Evolutionary conservation across 1,284 basidiomycete genomes (phyloP).

Genomic region (Naganishia cerealis): DNA sequence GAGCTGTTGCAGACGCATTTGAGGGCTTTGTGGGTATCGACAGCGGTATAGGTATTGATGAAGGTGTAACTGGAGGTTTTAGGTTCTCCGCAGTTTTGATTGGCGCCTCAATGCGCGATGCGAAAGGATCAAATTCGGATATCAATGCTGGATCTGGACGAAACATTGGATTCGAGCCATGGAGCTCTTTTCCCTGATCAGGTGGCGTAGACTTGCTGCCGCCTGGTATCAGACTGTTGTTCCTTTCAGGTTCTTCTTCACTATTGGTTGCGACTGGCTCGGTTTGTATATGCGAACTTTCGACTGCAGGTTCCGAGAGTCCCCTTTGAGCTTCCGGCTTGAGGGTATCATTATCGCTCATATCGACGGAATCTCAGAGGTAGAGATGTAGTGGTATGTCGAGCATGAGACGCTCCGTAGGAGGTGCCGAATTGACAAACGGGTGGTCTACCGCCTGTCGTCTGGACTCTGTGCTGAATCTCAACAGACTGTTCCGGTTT

Average conservation of each 20-base stretch:
- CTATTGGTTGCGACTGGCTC: not conserved
- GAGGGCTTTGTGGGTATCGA: not conserved
- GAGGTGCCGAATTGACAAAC: not conserved
- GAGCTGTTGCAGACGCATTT: not conserved
- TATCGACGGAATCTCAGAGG: not conserved
- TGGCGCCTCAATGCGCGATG: conserved; percentile 38
- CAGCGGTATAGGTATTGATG: not conserved
- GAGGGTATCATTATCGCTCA: not conserved
- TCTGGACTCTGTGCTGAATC: no score
- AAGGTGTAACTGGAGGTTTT: not conserved
- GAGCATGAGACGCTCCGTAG: not conserved
- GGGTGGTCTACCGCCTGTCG: not conserved
- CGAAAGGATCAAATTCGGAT: conserved; percentile 51
- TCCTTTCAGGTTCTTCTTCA: not conserved
- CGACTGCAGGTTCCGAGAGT: not conserved
- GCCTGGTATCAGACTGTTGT: not conserved
- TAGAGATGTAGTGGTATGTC: not conserved
- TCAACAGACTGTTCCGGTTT: no score
- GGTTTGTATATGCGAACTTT: not conserved
- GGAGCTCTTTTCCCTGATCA: not conserved
- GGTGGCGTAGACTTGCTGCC: not conserved
- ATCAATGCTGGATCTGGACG: conserved; percentile 33
- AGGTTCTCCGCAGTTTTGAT: not conserved
- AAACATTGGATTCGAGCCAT: not conserved
- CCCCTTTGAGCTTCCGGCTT: not conserved